Evolutionary conservation across 495 filamentous ascomycete species (phyloP).

Genomic region (Daldinia caldariorum): DNA sequence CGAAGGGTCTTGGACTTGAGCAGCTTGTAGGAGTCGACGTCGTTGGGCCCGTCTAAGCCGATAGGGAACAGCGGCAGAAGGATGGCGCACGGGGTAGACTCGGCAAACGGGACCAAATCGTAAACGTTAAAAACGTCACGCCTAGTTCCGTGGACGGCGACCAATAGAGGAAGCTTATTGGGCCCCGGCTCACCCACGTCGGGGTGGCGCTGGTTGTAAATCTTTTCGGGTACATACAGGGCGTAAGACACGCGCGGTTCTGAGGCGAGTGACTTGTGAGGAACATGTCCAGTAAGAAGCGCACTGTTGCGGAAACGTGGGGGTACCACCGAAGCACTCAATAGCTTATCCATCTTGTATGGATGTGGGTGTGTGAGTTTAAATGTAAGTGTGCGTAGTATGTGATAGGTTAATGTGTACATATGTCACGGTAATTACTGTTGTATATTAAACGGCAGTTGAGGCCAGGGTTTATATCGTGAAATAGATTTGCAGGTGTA

Average conservation of each 20-base stretch:
- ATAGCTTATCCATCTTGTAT: constrained; percentile 22
- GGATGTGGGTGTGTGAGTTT: background rate
- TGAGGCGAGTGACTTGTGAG: constrained; percentile 30
- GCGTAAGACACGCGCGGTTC: constrained; percentile 45
- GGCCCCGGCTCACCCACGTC: constrained; percentile 14
- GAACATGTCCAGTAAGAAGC: constrained; percentile 39
- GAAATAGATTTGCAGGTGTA: constrained; percentile 31
- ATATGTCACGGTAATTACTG: constrained; percentile 15
- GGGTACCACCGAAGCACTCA: constrained; percentile 37
- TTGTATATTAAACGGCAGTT: constrained; percentile 25
- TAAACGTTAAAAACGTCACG: constrained; percentile 32
- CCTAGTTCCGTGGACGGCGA: constrained; percentile 41
- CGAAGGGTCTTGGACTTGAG: constrained; percentile 37
- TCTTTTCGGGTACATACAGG: constrained; percentile 38
- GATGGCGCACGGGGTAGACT: constrained; percentile 37
- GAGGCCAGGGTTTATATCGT: constrained; percentile 28
- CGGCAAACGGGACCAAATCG: constrained; percentile 39
- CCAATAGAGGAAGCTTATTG: constrained; percentile 41
- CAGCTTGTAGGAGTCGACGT: constrained; percentile 43
- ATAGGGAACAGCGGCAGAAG: constrained; percentile 42
- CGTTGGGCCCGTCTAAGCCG: constrained; percentile 38
- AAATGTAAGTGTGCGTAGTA: constrained; percentile 3
- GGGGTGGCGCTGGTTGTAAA: constrained; percentile 29
- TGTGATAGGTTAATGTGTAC: background rate
- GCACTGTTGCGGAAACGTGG: constrained; percentile 34